phyloP scores from a whole-genome alignment of 139 green algal species.

The Closterium sp. region DNA sequence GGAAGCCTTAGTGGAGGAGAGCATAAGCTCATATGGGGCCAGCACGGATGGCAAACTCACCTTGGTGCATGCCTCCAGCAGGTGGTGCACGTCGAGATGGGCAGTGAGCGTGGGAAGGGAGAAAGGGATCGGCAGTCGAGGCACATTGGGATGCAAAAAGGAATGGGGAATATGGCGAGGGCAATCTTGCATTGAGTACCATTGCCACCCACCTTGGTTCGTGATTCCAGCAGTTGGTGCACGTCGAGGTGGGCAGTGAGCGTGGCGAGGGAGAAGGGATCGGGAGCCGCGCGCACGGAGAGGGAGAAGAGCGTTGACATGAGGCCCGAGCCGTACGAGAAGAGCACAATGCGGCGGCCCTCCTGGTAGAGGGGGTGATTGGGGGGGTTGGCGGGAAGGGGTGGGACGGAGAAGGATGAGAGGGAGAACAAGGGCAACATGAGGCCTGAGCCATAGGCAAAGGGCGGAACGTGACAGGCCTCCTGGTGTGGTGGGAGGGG shows the following conservation, averaged over 20 bases:
- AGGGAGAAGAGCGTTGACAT: slow-evolving; percentile 64
- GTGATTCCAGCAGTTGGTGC: not conserved
- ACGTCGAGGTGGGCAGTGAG: slow-evolving; percentile 4
- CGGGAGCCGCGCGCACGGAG: slow-evolving; percentile 19
- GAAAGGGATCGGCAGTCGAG: not conserved
- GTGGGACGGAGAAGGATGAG: not conserved
- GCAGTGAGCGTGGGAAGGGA: not conserved
- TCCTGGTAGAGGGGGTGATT: not conserved
- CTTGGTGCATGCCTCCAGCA: not conserved
- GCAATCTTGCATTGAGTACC: too few species aligned
- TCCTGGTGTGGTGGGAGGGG: slow-evolving; percentile 2
- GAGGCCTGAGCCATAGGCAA: slow-evolving; percentile 74
- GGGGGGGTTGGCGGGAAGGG: not conserved
- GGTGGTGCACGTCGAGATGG: not conserved
- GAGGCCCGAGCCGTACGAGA: slow-evolving; percentile 74
- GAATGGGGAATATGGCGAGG: too few species aligned
- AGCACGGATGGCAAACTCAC: too few species aligned
- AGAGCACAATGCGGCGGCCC: slow-evolving; percentile 69
- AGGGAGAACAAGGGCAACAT: slow-evolving; percentile 17
- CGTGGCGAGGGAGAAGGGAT: slow-evolving; percentile 5
- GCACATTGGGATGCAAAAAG: too few species aligned
- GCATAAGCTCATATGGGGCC: too few species aligned
- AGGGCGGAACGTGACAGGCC: slow-evolving; percentile 68
- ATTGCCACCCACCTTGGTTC: not conserved
- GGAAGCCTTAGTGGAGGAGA: too few species aligned